phyloP scores from a whole-genome alignment of 805 yeast species.

The Starmerella ratchasimensis region DNA sequence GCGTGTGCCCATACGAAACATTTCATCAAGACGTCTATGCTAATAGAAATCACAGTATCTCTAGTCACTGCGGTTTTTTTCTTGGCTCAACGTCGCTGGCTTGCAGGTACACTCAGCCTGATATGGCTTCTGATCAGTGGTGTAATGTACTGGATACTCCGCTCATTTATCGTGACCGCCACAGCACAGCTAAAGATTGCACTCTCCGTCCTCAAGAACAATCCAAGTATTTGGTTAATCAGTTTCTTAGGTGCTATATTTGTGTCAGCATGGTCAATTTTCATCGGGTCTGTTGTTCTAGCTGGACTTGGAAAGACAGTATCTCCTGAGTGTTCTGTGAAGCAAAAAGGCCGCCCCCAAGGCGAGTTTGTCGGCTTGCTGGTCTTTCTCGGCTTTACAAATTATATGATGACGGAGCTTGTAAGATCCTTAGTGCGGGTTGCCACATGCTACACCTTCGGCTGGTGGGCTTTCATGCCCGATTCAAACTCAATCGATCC shows the following conservation, averaged over 20 bases:
- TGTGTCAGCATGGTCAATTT: constrained; percentile 47
- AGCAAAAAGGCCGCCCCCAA: constrained; percentile 27
- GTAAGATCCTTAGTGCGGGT: constrained; percentile 68
- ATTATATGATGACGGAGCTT: constrained; percentile 72
- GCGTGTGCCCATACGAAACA: constrained; percentile 53
- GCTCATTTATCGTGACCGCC: constrained; percentile 59
- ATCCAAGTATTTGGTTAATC: constrained; percentile 55
- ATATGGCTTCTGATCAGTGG: constrained; percentile 52
- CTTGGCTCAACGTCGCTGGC: constrained; percentile 52
- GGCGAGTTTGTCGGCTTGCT: constrained; percentile 50
- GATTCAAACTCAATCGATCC: constrained; percentile 22
- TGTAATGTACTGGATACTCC: constrained; percentile 58
- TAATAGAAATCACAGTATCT: constrained; percentile 53
- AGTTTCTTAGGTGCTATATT: constrained; percentile 47
- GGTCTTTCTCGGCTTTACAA: constrained; percentile 66
- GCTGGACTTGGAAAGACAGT: constrained; percentile 69
- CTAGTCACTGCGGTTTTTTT: constrained; percentile 67
- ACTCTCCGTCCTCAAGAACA: constrained; percentile 61
- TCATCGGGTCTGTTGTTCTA: constrained; percentile 55
- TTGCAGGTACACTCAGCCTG: constrained; percentile 66
- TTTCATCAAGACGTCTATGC: constrained; percentile 56
- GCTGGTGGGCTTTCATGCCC: constrained; percentile 80
- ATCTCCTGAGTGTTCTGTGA: constrained; percentile 30
- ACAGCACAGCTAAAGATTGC: constrained; percentile 54
- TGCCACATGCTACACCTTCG: constrained; percentile 70